Evolutionary conservation across 2,329 filamentous ascomycete genomes (phyloP), one percentile per base, ranked within the genome.

Genomic region (Nemania sp.): DNA sequence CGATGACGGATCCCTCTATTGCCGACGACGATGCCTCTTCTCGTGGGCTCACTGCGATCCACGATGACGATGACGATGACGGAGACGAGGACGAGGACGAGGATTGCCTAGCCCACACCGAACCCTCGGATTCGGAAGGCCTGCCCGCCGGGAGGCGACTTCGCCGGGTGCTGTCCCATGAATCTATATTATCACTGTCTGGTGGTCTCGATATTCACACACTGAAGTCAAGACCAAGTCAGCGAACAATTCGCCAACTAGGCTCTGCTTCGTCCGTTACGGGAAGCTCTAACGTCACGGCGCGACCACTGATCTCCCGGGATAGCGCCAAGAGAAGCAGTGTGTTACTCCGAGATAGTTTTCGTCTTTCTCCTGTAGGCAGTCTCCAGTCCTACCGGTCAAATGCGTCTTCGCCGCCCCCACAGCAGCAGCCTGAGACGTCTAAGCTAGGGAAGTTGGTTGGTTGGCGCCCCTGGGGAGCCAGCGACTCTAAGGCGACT

Each of bases 151-250:
- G 73, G 48, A 70, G 73, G 48, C 70, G 72, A 2, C 71, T 92
- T 3, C 88, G 83, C 34, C 86, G 88, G 26, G 80, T 84, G 2
- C 68, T 84, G 2, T 96, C 92, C 1, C 91, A 96, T 63, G 92
- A 97, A 68, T 96, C 90, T 15, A 86, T 97, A 57, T 82, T 97
- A 62, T 97, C 92, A 0, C 81, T 96, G 1, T 84, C 86, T 0
- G 91, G 91, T 3, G 91, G 91, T 2, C 86, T 96, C 69, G 93
- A 97, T 67, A 95, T 96, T 44, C 91, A 96, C 69, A 91, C 89
- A 0, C 78, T 95, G 4, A 86, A 87, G 64, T 80, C 81, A 1
- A 83, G 89, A 3, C 90, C 90, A 0, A 90, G 88, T 28, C 90
- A 95, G 64, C 80, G 94, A 54, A 82, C 86, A 19, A 66, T 83